Conservation (phyloP, 2,329 filamentous ascomycete species). For the Parastagonospora avenae region DNA sequence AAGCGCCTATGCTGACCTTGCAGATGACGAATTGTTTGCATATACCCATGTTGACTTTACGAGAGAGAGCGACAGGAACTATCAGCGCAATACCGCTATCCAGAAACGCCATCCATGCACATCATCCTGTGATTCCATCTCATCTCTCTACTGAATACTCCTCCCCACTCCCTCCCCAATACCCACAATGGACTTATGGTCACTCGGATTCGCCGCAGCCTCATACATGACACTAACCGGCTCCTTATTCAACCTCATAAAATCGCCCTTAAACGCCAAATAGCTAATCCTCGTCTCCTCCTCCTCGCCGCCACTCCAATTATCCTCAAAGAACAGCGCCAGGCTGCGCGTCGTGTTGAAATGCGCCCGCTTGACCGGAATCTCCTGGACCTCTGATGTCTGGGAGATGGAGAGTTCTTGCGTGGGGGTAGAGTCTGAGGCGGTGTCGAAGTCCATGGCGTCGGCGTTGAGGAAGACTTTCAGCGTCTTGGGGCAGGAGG, state of each 20-base stretch:
- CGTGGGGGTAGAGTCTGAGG: conserved; percentile 70
- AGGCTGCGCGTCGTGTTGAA: conserved; percentile 87
- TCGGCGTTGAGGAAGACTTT: conserved; percentile 89
- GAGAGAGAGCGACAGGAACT: background rate
- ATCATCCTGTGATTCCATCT: background rate
- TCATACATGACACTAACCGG: conserved; percentile 90
- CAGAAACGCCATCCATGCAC: background rate
- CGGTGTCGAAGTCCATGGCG: conserved; percentile 77
- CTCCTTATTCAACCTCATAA: conserved; percentile 82
- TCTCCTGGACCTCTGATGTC: conserved; percentile 81
- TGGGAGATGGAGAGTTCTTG: conserved; percentile 80
- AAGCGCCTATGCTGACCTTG: conserved; percentile 15
- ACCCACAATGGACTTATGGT: conserved; percentile 67
- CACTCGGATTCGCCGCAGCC: conserved; percentile 86
- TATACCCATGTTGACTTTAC: conserved; percentile 4
- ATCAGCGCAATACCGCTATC: background rate
- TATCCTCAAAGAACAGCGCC: conserved; percentile 88
- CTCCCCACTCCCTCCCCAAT: conserved; percentile 44
- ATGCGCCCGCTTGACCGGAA: conserved; percentile 82
- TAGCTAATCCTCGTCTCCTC: conserved; percentile 81
- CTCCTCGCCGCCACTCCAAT: conserved; percentile 77
- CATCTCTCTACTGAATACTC: conserved; percentile 33
- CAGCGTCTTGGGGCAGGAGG: conserved; percentile 77
- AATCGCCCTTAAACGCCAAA: conserved; percentile 92
- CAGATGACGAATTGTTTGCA: conserved; percentile 12